phyloP scores from a whole-genome alignment of 2,329 filamentous ascomycete genomes.

The Eurotiales sp. region DNA sequence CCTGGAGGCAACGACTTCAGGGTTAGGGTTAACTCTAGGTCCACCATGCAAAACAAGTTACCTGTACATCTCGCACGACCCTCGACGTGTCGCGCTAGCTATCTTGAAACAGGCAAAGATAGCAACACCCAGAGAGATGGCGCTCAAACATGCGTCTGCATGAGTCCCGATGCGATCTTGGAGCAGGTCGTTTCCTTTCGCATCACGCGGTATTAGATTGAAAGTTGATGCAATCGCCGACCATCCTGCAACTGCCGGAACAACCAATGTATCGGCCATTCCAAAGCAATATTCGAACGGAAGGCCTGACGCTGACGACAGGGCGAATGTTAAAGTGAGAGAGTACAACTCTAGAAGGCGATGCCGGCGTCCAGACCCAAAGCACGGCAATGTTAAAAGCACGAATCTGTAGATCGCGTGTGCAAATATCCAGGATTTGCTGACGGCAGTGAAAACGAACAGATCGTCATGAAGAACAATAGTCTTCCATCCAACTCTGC shows the following conservation, averaged over 20 bases:
- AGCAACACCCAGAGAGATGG: not conserved
- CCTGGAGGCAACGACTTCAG: too few relatives aligned
- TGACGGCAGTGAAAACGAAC: constrained; percentile 23
- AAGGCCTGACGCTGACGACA: not conserved
- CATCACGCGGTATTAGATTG: not conserved
- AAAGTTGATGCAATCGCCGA: not conserved
- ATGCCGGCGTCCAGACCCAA: constrained; percentile 23
- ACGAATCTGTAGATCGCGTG: constrained; percentile 23
- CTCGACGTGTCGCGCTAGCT: not conserved
- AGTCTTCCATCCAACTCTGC: constrained; percentile 21
- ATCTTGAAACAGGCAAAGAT: not conserved
- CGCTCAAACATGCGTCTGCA: not conserved
- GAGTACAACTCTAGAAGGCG: constrained; percentile 22
- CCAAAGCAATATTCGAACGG: constrained; percentile 3
- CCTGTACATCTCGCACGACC: too few relatives aligned
- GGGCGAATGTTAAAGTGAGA: not conserved
- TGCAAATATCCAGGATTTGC: constrained; percentile 25
- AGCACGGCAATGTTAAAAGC: constrained; percentile 23
- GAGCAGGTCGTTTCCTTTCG: not conserved
- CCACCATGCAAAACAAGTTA: too few relatives aligned
- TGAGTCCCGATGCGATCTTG: not conserved
- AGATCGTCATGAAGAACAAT: constrained; percentile 18
- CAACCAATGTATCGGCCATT: constrained; percentile 3
- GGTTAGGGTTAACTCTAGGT: too few relatives aligned
- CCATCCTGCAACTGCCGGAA: not conserved